Conservation (phyloP, 257 asterid species). For the Solanum dulcamara region DNA sequence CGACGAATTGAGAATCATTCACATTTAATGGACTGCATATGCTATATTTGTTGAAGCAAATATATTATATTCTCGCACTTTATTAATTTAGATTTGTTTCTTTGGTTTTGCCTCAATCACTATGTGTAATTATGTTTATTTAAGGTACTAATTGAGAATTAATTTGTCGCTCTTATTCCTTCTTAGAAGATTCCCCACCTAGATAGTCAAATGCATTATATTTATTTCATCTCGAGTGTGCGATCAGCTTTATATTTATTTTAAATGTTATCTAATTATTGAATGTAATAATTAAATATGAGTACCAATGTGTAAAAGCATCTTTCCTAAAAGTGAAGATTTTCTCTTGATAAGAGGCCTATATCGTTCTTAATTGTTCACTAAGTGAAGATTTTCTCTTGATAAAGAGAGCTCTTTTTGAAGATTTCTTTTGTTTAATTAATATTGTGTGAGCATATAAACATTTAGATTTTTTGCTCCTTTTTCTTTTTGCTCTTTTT, state of each 20-base stretch:
- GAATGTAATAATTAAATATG: not conserved
- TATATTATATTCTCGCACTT: constrained; percentile 1
- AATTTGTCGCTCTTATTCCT: not conserved
- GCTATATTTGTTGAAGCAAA: constrained; percentile 1
- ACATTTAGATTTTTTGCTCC: not conserved
- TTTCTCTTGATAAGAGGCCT: not conserved
- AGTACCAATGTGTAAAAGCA: not conserved
- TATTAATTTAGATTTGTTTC: not conserved
- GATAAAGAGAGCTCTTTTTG: not conserved
- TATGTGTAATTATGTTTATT: not conserved
- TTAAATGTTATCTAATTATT: not conserved
- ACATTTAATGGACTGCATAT: constrained; percentile 35
- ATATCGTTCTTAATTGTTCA: not conserved
- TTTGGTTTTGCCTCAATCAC: not conserved
- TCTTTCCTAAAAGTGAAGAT: not conserved
- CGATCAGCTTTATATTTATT: not conserved
- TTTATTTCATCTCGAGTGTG: not conserved
- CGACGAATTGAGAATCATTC: constrained; percentile 27
- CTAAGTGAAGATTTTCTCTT: not conserved
- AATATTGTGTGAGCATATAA: not conserved
- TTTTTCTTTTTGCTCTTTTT: too few species aligned
- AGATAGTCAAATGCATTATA: not conserved
- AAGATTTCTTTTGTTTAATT: not conserved
- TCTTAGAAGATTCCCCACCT: not conserved
- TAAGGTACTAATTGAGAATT: not conserved